A percentile compares a stretch with the other conserved stretches of the same genome.
Evolutionary conservation across 164 flowering plant genomes (phyloP).

Genomic region (Platanus orientalis): DNA sequence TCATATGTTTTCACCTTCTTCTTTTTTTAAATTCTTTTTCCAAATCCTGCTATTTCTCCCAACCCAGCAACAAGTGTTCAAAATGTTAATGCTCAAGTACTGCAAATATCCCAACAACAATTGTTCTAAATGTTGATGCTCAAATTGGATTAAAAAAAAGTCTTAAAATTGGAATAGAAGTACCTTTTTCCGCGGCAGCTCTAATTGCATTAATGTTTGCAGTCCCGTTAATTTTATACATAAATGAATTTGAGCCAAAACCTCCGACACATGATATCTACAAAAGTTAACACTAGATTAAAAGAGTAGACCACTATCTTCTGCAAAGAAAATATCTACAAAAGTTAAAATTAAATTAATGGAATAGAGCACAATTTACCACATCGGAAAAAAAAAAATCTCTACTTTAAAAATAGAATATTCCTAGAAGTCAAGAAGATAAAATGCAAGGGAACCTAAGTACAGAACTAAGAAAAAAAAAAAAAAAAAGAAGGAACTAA

Average conservation of each 20-base stretch:
- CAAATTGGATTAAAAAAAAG: too few relatives aligned
- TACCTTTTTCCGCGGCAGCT: conserved; percentile 94
- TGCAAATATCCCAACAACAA: too few relatives aligned
- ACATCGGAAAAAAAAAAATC: not conserved
- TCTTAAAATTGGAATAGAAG: not conserved
- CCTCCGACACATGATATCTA: conserved; percentile 97
- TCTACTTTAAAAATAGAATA: not conserved
- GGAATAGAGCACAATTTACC: not conserved
- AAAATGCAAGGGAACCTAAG: not conserved
- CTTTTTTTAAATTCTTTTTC: too few relatives aligned
- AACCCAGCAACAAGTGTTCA: too few relatives aligned
- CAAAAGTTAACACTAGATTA: conserved; percentile 5
- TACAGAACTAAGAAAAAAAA: not conserved
- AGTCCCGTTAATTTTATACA: conserved; percentile 96
- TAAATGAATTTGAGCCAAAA: conserved; percentile 81
- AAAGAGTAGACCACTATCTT: not conserved
- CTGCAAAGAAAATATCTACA: conserved; percentile 24
- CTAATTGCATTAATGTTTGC: conserved; percentile 95
- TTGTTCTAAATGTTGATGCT: too few relatives aligned
- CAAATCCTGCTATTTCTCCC: too few relatives aligned
- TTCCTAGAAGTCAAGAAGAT: not conserved
- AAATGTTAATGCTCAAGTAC: too few relatives aligned
- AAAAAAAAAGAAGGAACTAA: too few relatives aligned
- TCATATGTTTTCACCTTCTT: too few relatives aligned
- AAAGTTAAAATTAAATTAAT: not conserved